Evolutionary conservation across 257 asterid species (phyloP), one percentile per base, ranked within the genome.

Genomic region (Handroanthus guayacan): DNA sequence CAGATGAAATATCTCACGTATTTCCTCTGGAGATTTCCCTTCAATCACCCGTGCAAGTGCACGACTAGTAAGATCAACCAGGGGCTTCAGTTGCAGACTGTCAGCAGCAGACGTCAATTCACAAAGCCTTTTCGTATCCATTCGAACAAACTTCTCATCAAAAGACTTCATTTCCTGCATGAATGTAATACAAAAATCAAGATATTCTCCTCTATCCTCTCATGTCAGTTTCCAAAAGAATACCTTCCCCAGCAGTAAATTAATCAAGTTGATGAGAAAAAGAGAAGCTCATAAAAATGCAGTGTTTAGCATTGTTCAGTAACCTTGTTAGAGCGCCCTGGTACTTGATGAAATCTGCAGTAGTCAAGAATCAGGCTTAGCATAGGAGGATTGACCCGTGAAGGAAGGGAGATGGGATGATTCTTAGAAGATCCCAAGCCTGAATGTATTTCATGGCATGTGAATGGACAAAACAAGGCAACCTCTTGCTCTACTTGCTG

Each of bases 101-200:
- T 93, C 96, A 60, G 98, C 98, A 69, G 97, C 98, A 62, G 97
- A 85, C 45, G 97, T 88, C 90, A 93, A 79, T 85, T 93, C 97
- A 75, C 97, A 93, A 5, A 93, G 95, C 80, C 87, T 84, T 78
- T 91, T 87, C 36, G 94, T 89, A 65, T 88, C 96, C 91, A 89
- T 84, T 48, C 89, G 90, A 67, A 92, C 86, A 58, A 92, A 91
- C 82, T 87, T 92, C 81, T 92, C 98, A 52, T 92, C 96, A 44
- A 92, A 92, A 76, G 80, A 86, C 81, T 92, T 92, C 73, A 87
- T 80, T 86, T 92, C 98, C 98, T 92, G 84, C 80, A 82, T 50
- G 51, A 75, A 60, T 77, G 75, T 5, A 38, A 7, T 61, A 11
- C 17, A 55, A 68, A 36, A 44, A 11, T 62, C 52, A 79, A 75